Percentiles rank a stretch among this genome's conserved stretches.
Conservation (phyloP, 345 rosid species). For the Hevea brasiliensis region DNA sequence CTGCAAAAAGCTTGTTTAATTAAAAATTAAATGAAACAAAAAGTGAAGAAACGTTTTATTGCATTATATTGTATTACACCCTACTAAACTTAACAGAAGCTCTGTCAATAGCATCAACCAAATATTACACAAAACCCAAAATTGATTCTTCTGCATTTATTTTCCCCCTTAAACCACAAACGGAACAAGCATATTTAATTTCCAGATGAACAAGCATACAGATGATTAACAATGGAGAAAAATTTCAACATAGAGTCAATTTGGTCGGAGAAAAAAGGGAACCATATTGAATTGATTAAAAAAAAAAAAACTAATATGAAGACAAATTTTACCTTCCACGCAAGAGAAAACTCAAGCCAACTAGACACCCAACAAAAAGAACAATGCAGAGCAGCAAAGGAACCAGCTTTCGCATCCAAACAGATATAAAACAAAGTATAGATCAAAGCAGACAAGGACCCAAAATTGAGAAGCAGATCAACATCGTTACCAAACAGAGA, state of each 20-base stretch:
- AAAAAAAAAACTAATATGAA: background rate
- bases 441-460: slow-evolving; percentile 46
- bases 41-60: background rate
- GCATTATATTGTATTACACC: too few species aligned
- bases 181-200: background rate
- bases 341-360: slow-evolving; percentile 51
- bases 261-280: too few species aligned
- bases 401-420: slow-evolving; percentile 56
- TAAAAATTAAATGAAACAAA: too few species aligned
- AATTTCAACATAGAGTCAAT: background rate
- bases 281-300: background rate
- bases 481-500: slow-evolving; percentile 33
- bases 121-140: background rate
- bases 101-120: background rate
- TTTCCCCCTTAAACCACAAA: too few species aligned
- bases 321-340: slow-evolving; percentile 47
- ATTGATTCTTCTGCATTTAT: too few species aligned
- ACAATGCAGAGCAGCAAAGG: slow-evolving; percentile 57
- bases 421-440: slow-evolving; percentile 48
- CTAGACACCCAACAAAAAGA: slow-evolving; percentile 46
- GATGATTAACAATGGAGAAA: background rate
- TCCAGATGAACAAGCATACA: background rate
- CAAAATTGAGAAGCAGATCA: slow-evolving; percentile 44
- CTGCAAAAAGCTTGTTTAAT: slow-evolving; percentile 22
- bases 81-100: too few species aligned